These are phyloP conservation scores for Myrica gale DNA, from an alignment of 306 rosid species.

Conservation along the genomic window DNA sequence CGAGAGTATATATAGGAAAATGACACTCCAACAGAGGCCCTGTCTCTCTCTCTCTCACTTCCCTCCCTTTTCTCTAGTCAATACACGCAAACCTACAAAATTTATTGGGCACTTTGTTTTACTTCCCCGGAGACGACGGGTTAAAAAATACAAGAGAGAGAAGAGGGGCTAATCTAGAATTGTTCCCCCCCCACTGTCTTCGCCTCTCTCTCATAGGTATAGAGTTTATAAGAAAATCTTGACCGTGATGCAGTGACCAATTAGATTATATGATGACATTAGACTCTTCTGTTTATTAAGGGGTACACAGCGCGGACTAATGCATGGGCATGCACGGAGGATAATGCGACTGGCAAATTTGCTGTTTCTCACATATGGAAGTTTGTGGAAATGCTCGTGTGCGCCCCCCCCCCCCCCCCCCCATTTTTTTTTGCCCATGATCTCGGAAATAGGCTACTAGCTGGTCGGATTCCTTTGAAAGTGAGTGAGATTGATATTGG, in stretches of 20 bases:
- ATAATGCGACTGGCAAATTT: not conserved
- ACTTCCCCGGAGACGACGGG: slow-evolving; percentile 43
- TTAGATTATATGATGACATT: not conserved
- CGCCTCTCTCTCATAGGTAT: not conserved
- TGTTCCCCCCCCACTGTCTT: slow-evolving; percentile 7
- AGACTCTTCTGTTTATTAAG: not conserved
- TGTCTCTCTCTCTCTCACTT: slow-evolving; percentile 21
- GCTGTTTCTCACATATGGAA: no score
- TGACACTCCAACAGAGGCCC: slow-evolving; percentile 68
- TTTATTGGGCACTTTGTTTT: slow-evolving; percentile 31
- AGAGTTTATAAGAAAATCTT: not conserved
- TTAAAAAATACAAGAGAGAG: not conserved
- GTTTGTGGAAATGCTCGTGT: no score
- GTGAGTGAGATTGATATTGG: no score
- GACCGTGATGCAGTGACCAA: not conserved
- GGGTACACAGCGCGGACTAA: not conserved
- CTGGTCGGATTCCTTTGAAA: no score
- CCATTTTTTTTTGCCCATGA: no score
- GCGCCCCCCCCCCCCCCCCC: no score
- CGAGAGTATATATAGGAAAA: slow-evolving; percentile 83
- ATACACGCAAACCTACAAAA: slow-evolving; percentile 46
- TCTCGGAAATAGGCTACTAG: no score
- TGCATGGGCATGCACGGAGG: not conserved
- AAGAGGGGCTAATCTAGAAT: slow-evolving; percentile 3
- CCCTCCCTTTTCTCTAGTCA: slow-evolving; percentile 42